A percentile compares a stretch with the other conserved stretches of the same genome.
phyloP scores from a whole-genome alignment of 2,329 filamentous ascomycete genomes.

The Monosporascus sp. region DNA sequence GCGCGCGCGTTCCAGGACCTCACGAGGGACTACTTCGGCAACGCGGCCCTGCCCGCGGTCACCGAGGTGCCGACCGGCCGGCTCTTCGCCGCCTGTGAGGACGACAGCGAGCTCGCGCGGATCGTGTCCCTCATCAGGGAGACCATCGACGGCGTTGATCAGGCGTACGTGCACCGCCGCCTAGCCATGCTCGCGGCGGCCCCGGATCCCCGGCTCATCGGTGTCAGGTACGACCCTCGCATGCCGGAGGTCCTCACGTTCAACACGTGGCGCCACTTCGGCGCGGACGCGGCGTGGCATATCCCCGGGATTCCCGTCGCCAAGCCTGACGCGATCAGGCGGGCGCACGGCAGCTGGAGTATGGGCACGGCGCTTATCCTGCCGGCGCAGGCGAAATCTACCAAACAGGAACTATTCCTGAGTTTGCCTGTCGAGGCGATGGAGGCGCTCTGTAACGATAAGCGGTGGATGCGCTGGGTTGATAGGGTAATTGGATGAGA shows the following conservation, averaged over 20 bases:
- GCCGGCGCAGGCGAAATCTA: slow-evolving; percentile 20
- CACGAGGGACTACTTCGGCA: slow-evolving; percentile 34
- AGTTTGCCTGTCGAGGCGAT: slow-evolving; percentile 27
- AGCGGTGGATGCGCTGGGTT: slow-evolving; percentile 27
- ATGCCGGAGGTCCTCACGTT: slow-evolving; percentile 34
- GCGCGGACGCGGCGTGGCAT: slow-evolving; percentile 34
- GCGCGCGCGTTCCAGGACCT: slow-evolving; percentile 28
- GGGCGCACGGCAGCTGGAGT: slow-evolving; percentile 25
- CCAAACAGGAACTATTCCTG: slow-evolving; percentile 26
- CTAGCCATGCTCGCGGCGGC: slow-evolving; percentile 31
- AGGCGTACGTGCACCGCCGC: slow-evolving; percentile 33
- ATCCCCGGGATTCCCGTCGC: slow-evolving; percentile 31
- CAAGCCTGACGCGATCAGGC: slow-evolving; percentile 30
- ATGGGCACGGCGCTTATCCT: slow-evolving; percentile 28
- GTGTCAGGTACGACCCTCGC: slow-evolving; percentile 36
- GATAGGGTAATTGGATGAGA: slow-evolving; percentile 27
- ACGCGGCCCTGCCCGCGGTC: slow-evolving; percentile 35
- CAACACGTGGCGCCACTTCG: slow-evolving; percentile 42
- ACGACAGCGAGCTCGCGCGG: slow-evolving; percentile 20
- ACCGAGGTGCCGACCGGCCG: slow-evolving; percentile 21
- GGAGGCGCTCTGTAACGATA: slow-evolving; percentile 24
- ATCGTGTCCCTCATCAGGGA: slow-evolving; percentile 26
- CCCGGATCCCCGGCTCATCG: slow-evolving; percentile 34
- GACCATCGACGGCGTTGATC: slow-evolving; percentile 33
- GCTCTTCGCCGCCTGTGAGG: slow-evolving; percentile 18